These are phyloP conservation scores for Collybia mongolica DNA, from an alignment of 768 basidiomycete genomes.

Conservation along the genomic window DNA sequence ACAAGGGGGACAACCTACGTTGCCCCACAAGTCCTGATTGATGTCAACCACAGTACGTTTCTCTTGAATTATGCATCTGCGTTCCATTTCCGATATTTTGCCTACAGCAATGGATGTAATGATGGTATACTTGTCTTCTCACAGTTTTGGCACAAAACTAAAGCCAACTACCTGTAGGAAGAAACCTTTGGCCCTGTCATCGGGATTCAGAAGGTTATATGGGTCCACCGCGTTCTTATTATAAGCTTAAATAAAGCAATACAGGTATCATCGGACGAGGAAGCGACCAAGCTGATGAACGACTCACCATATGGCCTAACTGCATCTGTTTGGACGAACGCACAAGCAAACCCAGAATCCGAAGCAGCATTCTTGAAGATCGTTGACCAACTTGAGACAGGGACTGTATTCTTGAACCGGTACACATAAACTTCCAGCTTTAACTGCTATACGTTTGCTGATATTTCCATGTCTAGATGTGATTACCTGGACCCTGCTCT, in stretches of 20 bases:
- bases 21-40: constrained; percentile 85
- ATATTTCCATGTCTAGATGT: constrained; percentile 42
- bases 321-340: constrained; percentile 91
- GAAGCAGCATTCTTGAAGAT: constrained; percentile 67
- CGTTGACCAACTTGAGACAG: constrained; percentile 74
- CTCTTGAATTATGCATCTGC: constrained; percentile 3
- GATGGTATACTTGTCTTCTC: constrained; percentile 48
- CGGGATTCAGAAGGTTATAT: constrained; percentile 82
- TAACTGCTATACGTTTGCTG: neutral
- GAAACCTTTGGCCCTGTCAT: constrained; percentile 94
- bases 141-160: neutral
- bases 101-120: constrained; percentile 84
- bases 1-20: constrained; percentile 80
- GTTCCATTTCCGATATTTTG: constrained; percentile 1
- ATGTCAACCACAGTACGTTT: constrained; percentile 83
- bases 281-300: constrained; percentile 91
- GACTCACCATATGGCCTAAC: constrained; percentile 95
- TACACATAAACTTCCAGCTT: constrained; percentile 18
- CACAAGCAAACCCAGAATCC: constrained; percentile 55
- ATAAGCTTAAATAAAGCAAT: neutral
- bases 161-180: constrained; percentile 40
- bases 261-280: constrained; percentile 80
- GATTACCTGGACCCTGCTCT: constrained; percentile 93
- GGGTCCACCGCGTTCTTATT: neutral
- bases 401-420: constrained; percentile 94